Conservation (phyloP, 1,284 basidiomycete genomes). For the Fistulina hepatica region DNA sequence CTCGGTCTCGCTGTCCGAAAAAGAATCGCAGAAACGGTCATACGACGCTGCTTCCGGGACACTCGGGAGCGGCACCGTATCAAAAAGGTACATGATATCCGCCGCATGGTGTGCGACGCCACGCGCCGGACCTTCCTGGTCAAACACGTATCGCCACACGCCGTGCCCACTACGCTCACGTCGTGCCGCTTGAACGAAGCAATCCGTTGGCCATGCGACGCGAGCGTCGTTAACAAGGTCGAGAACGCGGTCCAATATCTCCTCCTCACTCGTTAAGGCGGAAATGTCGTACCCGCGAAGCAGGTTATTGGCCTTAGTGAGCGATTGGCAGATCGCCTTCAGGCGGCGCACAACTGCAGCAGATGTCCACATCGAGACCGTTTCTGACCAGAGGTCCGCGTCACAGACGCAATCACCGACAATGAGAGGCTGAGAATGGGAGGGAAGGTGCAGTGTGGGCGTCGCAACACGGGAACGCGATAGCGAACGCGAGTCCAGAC, state of each 20-base stretch:
- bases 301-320: conserved; percentile 46
- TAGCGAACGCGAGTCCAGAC: conserved; percentile 9
- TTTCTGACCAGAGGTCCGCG: conserved; percentile 46
- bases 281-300: conserved; percentile 61
- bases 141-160: conserved; percentile 69
- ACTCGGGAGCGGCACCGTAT: conserved; percentile 47
- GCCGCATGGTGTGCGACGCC: conserved; percentile 55
- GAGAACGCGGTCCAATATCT: conserved; percentile 52
- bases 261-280: conserved; percentile 42
- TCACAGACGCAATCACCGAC: conserved; percentile 64
- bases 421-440: conserved; percentile 50
- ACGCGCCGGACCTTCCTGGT: conserved; percentile 59
- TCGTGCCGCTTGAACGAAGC: conserved; percentile 38
- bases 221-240: conserved; percentile 64
- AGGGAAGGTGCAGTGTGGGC: conserved; percentile 17
- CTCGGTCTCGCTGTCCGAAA: conserved; percentile 30
- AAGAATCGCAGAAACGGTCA: conserved; percentile 28
- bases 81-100: conserved; percentile 66
- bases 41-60: conserved; percentile 18
- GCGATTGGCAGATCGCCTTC: conserved; percentile 60
- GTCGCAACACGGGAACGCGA: conserved; percentile 12
- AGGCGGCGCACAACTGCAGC: conserved; percentile 49
- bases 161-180: conserved; percentile 38
- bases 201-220: conserved; percentile 64
- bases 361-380: conserved; percentile 51